Conservation (phyloP, 2,329 filamentous ascomycete genomes). For the Coniochaeta sp. region DNA sequence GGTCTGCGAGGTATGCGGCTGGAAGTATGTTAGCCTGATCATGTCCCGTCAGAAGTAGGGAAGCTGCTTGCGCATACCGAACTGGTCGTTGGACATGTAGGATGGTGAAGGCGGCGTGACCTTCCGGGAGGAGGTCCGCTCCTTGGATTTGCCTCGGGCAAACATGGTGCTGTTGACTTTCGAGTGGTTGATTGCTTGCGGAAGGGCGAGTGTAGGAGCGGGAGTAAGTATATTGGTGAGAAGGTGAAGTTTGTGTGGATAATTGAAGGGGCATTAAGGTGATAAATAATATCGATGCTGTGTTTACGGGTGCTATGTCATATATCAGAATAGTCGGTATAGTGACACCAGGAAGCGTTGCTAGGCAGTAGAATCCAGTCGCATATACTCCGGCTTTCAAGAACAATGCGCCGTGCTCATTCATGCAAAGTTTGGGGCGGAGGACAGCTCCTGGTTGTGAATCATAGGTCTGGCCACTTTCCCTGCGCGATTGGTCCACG, state of each 20-base stretch:
- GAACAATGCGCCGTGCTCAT: background rate
- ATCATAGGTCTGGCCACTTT: background rate
- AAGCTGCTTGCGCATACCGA: conserved; percentile 39
- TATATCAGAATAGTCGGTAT: background rate
- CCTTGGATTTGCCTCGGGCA: conserved; percentile 23
- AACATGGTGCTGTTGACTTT: conserved; percentile 19
- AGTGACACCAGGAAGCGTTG: background rate
- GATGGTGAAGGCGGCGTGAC: conserved; percentile 54
- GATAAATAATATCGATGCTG: background rate
- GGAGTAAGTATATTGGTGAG: background rate
- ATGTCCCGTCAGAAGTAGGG: background rate
- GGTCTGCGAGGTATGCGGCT: conserved; percentile 65
- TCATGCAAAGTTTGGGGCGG: background rate
- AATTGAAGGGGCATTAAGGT: background rate
- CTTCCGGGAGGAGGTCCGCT: conserved; percentile 36
- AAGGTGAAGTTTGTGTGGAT: background rate
- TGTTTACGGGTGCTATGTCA: conserved; percentile 1
- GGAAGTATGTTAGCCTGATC: conserved; percentile 10
- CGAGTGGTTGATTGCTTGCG: background rate
- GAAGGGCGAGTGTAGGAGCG: background rate
- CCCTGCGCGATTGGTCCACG: background rate
- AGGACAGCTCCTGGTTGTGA: background rate
- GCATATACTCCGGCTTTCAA: background rate
- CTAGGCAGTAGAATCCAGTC: background rate
- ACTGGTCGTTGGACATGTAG: conserved; percentile 62